Base-by-base conservation (phyloP, 257 asterid genomes). In the Ocimum tenuiflorum region DNA sequence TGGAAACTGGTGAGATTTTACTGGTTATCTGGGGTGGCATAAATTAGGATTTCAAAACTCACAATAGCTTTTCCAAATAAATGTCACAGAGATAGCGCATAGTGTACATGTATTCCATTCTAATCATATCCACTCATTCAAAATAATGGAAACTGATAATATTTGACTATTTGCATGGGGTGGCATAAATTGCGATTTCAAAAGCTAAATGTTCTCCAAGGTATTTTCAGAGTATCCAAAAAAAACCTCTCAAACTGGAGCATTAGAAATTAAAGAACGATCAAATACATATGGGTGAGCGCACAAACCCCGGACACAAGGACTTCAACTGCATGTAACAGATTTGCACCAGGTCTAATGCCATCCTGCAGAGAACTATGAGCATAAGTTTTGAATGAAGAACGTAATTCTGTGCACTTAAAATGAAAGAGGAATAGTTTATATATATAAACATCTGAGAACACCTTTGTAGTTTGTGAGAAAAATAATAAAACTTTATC, bases 231-330 rank as follows among this genome's bases (percentile, higher is more conserved):
- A 46, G 36, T 24, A 53, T 50, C 56, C n/a, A 23, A 27, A 56
- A 46, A 15, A 63, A 60, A 4, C 24, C 50, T 46, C 10, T 69
- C 43, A 48, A 36, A 66, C 22, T 57, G 46, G 62, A 71, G 64
- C 43, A 52, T 33, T 49, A 61, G 50, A 12, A 60, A 55, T 13
- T 20, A 51, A 57, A 55, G 46, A 51, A 46, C 42, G n/a, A n/a
- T n/a, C 48, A 33, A 35, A 69, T 67, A 35, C n/a, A 45, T 75
- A 65, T 35, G 59, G 65, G 23, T 63, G 56, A 64, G 45, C 41
- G 75, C 57, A 76, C 88, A 55, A 76, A 94, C 99, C 96, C 87
- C 95, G 52, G 95, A 90, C 23, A 88, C 95, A 72, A 94, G 99
- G 79, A 80, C 91, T 81, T 94, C 95, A 62, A 90, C 90, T 7